Evolutionary conservation across 805 yeast genomes (phyloP).

Genomic region (Lachancea kluyveri): DNA sequence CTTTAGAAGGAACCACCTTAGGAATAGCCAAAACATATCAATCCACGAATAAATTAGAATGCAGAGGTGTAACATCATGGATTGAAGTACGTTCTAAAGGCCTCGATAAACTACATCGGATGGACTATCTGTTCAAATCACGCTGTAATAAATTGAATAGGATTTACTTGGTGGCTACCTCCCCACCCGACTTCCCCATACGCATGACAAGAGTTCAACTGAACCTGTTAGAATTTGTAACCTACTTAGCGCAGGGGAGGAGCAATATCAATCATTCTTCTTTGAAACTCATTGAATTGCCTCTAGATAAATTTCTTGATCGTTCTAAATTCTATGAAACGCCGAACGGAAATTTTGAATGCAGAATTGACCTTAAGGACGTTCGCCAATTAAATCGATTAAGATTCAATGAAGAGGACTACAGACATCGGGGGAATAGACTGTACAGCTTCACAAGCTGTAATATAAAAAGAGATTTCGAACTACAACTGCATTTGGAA

Average conservation of each 20-base stretch:
- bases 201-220: conserved; percentile 14
- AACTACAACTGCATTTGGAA: conserved; percentile 23
- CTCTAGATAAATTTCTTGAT: conserved; percentile 1
- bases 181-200: not conserved
- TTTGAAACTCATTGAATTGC: conserved; percentile 18
- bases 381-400: conserved; percentile 5
- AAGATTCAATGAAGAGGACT: conserved; percentile 28
- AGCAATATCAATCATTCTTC: conserved; percentile 27
- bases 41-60: conserved; percentile 1
- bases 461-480: conserved; percentile 23
- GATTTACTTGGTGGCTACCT: conserved; percentile 12
- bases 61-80: conserved; percentile 14
- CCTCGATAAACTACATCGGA: conserved; percentile 17
- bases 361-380: conserved; percentile 1
- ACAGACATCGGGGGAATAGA: conserved; percentile 29
- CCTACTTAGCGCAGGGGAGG: conserved; percentile 26
- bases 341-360: conserved; percentile 1
- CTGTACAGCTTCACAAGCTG: conserved; percentile 28
- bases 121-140: conserved; percentile 21
- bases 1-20: not conserved
- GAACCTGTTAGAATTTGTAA: conserved; percentile 24
- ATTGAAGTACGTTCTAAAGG: conserved; percentile 19
- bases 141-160: conserved; percentile 23
- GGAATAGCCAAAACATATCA: conserved; percentile 2
- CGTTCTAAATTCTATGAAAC: not conserved